These are phyloP conservation scores for Phragmites australis DNA, from an alignment of 176 grass and related monocot species.

Conservation along the genomic window DNA sequence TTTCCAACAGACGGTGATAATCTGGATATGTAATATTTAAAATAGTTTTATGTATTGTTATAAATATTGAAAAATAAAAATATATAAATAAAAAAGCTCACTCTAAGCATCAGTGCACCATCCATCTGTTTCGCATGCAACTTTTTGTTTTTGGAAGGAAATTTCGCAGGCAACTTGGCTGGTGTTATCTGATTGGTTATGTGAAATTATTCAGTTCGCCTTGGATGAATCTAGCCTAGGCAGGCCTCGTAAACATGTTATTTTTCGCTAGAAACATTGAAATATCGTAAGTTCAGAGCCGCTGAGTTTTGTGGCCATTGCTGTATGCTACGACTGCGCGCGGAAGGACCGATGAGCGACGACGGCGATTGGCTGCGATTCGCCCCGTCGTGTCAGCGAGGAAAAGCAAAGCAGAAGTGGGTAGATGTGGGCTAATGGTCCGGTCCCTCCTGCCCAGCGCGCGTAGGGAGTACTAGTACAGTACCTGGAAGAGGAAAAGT, in stretches of 20 bases:
- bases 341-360: too few species aligned
- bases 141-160: neutral
- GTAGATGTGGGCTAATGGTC: neutral
- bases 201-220: neutral
- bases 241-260: too few species aligned
- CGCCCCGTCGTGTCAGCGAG: constrained; percentile 23
- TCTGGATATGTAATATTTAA: too few species aligned
- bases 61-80: too few species aligned
- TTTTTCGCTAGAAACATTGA: too few species aligned
- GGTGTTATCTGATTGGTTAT: neutral
- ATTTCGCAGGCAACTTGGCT: neutral
- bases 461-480: neutral
- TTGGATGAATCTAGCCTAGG: neutral
- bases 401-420: neutral
- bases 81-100: too few species aligned
- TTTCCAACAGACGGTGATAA: too few species aligned
- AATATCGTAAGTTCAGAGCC: too few species aligned
- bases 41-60: too few species aligned
- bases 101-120: neutral
- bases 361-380: neutral
- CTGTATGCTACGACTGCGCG: too few species aligned
- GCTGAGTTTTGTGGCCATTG: too few species aligned
- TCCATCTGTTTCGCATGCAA: neutral
- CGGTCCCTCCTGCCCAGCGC: neutral
- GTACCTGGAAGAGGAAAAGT: constrained; percentile 9